Base-by-base conservation (phyloP, 2,329 filamentous ascomycete genomes). In the Lithohypha guttulata region DNA sequence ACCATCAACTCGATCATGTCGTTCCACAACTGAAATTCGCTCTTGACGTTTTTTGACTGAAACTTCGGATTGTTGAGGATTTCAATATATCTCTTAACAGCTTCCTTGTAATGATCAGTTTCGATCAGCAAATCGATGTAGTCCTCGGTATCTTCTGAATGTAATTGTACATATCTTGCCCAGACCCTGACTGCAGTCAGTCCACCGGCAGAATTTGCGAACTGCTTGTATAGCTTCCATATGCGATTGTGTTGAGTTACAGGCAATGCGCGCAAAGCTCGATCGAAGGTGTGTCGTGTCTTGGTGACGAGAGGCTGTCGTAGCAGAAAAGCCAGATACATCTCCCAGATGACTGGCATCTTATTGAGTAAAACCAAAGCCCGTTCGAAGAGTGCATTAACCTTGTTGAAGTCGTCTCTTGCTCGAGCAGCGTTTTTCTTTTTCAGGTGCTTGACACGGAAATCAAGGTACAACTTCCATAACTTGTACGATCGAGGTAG, bases 321-420 rank as follows among this genome's bases (percentile, higher is more conserved):
- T 57, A 89, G 77, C 42, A 98, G 69, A 56, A 98, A 96, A 34
- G 74, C 74, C 46, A 98, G 77, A 59, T 95, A 98, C 78, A 96
- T 84, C 59, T 95, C 87, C 93, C 91, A 98, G 57, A 98, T 91
- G 50, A 78, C 76, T 17, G 93, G 91, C 91, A 98, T 98, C 65
- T 98, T 98, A 65, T 98, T 95, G 46, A 98, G 73, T 27, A 98
- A 71, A 42, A 95, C 84, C 36, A 98, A 67, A 3, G 91, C 87
- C 51, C 84, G 76, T 64, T 98, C 91, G 58, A 94, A 98, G 27
- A 96, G 75, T 39, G 84, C 73, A 59, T 98, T 98, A 58, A 96
- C 86, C 62, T 96, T 98, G 56, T 79, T 74, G 62, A 81, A 96
- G 56, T 98, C 87, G 43, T 74, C 66, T 37, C 77, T 76, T 59